Base-by-base conservation (phyloP, 306 rosid genomes). In the Astragalus glycyphyllos region DNA sequence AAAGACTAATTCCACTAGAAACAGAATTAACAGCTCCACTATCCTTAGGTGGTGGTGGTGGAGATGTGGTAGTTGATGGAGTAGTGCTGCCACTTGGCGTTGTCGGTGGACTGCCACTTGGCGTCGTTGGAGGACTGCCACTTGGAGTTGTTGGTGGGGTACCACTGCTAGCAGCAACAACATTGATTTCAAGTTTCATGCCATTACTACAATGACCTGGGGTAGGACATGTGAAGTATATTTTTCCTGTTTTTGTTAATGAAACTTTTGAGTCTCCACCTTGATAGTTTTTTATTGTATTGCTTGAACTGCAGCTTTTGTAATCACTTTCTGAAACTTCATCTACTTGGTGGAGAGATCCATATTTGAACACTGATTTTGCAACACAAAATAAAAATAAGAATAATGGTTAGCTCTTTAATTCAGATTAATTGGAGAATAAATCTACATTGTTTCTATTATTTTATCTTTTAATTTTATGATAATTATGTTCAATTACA, bases 321-420 rank as follows among this genome's bases (percentile, higher is more conserved):
- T 87, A 87, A 71, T 3, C 73, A 3, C 8, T 57, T 61, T 67
- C 11, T 29, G 4, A 48, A 38, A 91, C 91, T 31, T 6, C 74
- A 57, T 77, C 82, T 53, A 91, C 80, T 42, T 5, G 2, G 59
- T 91, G 97, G 77, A 0, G 46, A 0, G 56, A 1, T 5, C 0
- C 80, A 29, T 87, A 91, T 5, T 26, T 81, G 83, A 91, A 91
- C 79, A 85, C 97, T 91, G 72, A 11, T 38, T 68, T 58, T 58
- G 7, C 11, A 67, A 4, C 29, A 45, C 8, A 4, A 14, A 12
- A 14, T 57, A 47, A 9, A 34, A 38, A 45, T 31, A 29, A 12
- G 8, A 70, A 44, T 6, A 20, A 26, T 26, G 1, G 31, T 20
- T 20, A 20, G 23, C 23, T 20, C 23, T 20, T 0, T 20, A 20